Conservation (phyloP, 495 filamentous ascomycete genomes). For the Niebla homalea region DNA sequence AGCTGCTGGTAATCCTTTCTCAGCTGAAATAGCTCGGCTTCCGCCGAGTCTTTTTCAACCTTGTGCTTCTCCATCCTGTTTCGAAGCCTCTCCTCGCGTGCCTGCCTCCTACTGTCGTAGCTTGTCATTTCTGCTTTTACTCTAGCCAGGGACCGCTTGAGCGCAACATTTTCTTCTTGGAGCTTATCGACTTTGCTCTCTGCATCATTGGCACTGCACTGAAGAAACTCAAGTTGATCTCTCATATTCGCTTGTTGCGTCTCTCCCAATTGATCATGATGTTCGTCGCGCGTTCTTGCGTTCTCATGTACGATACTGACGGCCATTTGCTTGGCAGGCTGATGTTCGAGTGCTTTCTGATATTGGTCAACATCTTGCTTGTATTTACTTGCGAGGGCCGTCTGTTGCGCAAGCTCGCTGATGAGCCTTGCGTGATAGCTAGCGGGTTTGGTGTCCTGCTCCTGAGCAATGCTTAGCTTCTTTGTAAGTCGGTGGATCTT, state of each 20-base stretch:
- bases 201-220: slow-evolving; percentile 46
- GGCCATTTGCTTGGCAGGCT: neutral
- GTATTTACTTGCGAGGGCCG: slow-evolving; percentile 51
- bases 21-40: slow-evolving; percentile 22
- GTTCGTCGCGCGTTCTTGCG: neutral
- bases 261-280: neutral
- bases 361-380: slow-evolving; percentile 51
- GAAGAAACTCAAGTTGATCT: slow-evolving; percentile 37
- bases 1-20: slow-evolving; percentile 10
- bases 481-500: slow-evolving; percentile 48
- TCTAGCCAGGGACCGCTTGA: slow-evolving; percentile 39
- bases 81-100: slow-evolving; percentile 37
- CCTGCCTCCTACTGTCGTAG: slow-evolving; percentile 38
- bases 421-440: slow-evolving; percentile 37
- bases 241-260: slow-evolving; percentile 12
- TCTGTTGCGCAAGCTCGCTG: slow-evolving; percentile 52
- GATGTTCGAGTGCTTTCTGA: slow-evolving; percentile 29
- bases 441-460: slow-evolving; percentile 18
- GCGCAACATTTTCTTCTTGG: slow-evolving; percentile 38
- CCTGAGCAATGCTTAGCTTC: slow-evolving; percentile 28
- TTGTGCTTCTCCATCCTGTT: slow-evolving; percentile 35
- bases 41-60: slow-evolving; percentile 33
- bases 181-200: slow-evolving; percentile 50
- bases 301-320: neutral
- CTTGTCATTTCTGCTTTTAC: slow-evolving; percentile 41